These are phyloP conservation scores for Claviceps purpurea DNA, from an alignment of 2,329 filamentous ascomycete genomes.

Conservation along the genomic window DNA sequence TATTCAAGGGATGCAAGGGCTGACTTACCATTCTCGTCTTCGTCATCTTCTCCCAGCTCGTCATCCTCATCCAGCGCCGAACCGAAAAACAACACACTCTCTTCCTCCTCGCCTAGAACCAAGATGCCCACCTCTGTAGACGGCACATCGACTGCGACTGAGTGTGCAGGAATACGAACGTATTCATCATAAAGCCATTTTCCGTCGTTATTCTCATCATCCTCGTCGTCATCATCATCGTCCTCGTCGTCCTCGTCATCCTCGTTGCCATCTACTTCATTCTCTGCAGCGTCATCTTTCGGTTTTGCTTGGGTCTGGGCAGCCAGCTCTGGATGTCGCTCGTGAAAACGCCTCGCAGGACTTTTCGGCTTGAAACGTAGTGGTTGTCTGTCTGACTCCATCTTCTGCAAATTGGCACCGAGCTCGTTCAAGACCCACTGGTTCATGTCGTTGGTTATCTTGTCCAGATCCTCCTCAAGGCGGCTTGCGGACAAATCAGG, in stretches of 20 bases:
- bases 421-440: constrained; percentile 47
- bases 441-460: constrained; percentile 42
- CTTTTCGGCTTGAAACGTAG: constrained; percentile 42
- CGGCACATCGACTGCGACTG: constrained; percentile 31
- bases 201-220: constrained; percentile 29
- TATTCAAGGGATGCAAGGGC: background rate
- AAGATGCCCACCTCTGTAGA: constrained; percentile 41
- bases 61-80: constrained; percentile 49
- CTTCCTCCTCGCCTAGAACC: constrained; percentile 44
- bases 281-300: constrained; percentile 20
- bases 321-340: constrained; percentile 35
- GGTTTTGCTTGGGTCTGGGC: background rate
- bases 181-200: constrained; percentile 55
- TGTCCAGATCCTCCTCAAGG: constrained; percentile 31
- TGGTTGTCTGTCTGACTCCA: constrained; percentile 27
- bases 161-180: constrained; percentile 42
- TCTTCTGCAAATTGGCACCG: constrained; percentile 34
- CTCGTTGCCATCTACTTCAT: constrained; percentile 25
- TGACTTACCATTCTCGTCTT: constrained; percentile 49
- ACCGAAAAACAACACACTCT: constrained; percentile 46
- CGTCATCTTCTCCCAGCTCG: constrained; percentile 43
- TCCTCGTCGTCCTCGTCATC: constrained; percentile 31
- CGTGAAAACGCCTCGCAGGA: constrained; percentile 38
- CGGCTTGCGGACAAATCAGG: constrained; percentile 20
- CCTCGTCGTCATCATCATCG: constrained; percentile 26